Conservation (phyloP, 2,329 filamentous ascomycete species). For the Dactylellina leptospora region DNA sequence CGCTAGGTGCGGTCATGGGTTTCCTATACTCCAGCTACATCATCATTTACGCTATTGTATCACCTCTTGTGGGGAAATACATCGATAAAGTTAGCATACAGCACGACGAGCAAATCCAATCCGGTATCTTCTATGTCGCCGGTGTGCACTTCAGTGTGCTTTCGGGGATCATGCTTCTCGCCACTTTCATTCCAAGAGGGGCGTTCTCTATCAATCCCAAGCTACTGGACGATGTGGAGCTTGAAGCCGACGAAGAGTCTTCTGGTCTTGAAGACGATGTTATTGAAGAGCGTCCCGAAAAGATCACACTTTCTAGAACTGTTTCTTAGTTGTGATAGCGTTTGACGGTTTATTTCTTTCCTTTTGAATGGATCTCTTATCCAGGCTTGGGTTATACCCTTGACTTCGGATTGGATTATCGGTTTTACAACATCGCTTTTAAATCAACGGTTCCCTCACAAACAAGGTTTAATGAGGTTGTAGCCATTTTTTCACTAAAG, state of each 20-base stretch:
- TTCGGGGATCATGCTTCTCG: constrained; percentile 61
- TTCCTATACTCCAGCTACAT: constrained; percentile 66
- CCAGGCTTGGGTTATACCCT: background rate
- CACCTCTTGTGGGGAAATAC: constrained; percentile 63
- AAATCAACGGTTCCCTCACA: too few relatives aligned
- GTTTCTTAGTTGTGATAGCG: background rate
- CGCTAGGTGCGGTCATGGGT: constrained; percentile 66
- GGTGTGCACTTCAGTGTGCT: constrained; percentile 65
- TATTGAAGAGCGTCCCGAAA: background rate
- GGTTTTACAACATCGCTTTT: too few relatives aligned
- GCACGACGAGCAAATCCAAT: constrained; percentile 60
- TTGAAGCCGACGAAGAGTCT: constrained; percentile 58
- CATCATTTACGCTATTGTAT: constrained; percentile 63
- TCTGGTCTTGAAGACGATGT: constrained; percentile 4
- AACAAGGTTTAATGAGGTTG: too few relatives aligned
- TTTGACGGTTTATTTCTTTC: background rate
- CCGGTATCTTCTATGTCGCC: constrained; percentile 62
- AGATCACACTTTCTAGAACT: background rate
- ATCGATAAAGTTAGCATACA: constrained; percentile 60
- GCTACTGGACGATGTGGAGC: constrained; percentile 60
- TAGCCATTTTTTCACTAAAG: too few relatives aligned
- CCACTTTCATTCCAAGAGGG: constrained; percentile 64
- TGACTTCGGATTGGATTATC: background rate
- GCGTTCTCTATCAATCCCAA: constrained; percentile 63
- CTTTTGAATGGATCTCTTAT: background rate